Conservation (phyloP, 140 eudicot genomes). For the Cichorium intybus region DNA sequence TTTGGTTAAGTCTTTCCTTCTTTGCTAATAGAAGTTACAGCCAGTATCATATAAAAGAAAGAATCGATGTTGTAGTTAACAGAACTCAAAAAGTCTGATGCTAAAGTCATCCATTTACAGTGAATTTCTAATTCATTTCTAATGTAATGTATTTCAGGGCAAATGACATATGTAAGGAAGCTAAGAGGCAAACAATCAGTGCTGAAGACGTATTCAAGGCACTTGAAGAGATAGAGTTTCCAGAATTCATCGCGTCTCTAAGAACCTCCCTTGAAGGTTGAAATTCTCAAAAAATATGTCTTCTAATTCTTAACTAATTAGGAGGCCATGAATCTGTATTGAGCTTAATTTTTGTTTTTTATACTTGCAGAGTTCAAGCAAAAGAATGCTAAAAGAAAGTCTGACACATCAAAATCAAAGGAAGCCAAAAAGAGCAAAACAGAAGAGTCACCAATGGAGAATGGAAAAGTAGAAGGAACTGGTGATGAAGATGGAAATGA, state of each 20-base stretch:
- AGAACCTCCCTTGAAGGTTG: slow-evolving; percentile 79
- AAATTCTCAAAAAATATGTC: background rate
- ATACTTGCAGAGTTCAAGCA: slow-evolving; percentile 61
- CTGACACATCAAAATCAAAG: slow-evolving; percentile 61
- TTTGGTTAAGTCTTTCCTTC: background rate
- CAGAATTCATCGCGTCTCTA: slow-evolving; percentile 73
- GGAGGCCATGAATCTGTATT: background rate
- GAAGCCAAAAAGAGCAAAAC: slow-evolving; percentile 65
- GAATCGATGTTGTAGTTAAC: background rate
- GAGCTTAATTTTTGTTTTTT: slow-evolving; percentile 5
- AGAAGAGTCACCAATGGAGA: slow-evolving; percentile 38
- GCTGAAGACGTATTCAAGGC: slow-evolving; percentile 95
- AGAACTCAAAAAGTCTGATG: background rate
- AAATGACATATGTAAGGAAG: slow-evolving; percentile 82
- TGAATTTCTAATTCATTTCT: background rate
- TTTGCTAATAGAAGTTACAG: background rate
- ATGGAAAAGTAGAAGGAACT: slow-evolving; percentile 31
- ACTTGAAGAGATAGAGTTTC: slow-evolving; percentile 88
- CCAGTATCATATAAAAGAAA: background rate
- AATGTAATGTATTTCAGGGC: slow-evolving; percentile 55
- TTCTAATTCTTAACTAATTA: background rate
- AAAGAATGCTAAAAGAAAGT: slow-evolving; percentile 62
- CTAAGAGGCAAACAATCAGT: slow-evolving; percentile 79
- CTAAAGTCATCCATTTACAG: background rate
- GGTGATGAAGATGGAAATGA: slow-evolving; percentile 23